Evolutionary conservation across 2,329 filamentous ascomycete genomes (phyloP).

Genomic region (Huntiella bhutanensis): DNA sequence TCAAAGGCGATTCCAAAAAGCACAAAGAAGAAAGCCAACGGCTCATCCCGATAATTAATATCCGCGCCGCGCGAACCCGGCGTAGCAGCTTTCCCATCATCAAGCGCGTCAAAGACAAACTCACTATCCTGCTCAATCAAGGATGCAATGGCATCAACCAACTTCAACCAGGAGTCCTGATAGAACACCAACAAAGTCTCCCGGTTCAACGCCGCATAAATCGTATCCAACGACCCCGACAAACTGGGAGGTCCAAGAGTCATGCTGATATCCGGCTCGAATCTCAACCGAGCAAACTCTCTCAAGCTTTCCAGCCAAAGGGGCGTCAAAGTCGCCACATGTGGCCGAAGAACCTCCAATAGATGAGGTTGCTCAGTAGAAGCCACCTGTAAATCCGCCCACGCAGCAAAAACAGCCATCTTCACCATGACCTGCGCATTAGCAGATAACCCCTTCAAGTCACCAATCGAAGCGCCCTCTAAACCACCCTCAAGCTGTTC

Average conservation of each 20-base stretch:
- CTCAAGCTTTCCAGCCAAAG: conserved; percentile 84
- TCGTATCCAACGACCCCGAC: conserved; percentile 74
- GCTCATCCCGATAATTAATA: conserved; percentile 96
- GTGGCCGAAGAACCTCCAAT: conserved; percentile 69
- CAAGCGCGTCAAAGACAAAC: conserved; percentile 90
- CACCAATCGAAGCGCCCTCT: conserved; percentile 56
- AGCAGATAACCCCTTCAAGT: conserved; percentile 77
- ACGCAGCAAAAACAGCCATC: conserved; percentile 89
- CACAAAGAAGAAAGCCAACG: conserved; percentile 96
- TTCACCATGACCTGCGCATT: conserved; percentile 98
- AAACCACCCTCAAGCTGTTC: conserved; percentile 61
- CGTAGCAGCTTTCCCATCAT: conserved; percentile 49
- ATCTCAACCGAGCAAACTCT: conserved; percentile 81
- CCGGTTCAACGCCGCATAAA: conserved; percentile 85
- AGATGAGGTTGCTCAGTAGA: conserved; percentile 84
- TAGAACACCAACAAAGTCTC: conserved; percentile 92
- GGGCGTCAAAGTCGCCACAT: conserved; percentile 76
- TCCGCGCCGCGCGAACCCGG: conserved; percentile 27
- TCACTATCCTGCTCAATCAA: conserved; percentile 95
- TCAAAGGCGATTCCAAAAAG: conserved; percentile 94
- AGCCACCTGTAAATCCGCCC: conserved; percentile 91
- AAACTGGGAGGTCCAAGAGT: conserved; percentile 64
- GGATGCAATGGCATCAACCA: conserved; percentile 93
- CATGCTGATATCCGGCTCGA: conserved; percentile 93
- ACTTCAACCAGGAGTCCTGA: conserved; percentile 88